Evolutionary conservation across 2,329 filamentous ascomycete genomes (phyloP).

Genomic region (Aureobasidium namibiae): DNA sequence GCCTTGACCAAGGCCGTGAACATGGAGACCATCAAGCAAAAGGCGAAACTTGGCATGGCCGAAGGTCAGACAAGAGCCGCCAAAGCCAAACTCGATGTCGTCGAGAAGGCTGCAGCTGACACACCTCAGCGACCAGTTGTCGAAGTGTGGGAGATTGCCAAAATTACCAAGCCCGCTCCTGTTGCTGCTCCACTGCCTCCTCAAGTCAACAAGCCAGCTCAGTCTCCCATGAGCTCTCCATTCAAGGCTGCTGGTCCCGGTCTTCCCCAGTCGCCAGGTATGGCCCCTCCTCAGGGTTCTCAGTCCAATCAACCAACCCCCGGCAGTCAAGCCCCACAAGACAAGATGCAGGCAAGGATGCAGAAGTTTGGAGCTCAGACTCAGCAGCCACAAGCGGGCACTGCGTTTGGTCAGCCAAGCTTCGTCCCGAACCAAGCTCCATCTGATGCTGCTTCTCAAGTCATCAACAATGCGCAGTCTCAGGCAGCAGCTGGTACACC

Average conservation of each 20-base stretch:
- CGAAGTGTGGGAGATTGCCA: slow-evolving; percentile 80
- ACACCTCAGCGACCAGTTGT: slow-evolving; percentile 75
- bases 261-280: slow-evolving; percentile 6
- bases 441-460: slow-evolving; percentile 14
- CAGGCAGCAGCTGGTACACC: neutral
- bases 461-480: neutral
- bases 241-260: slow-evolving; percentile 15
- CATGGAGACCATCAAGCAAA: slow-evolving; percentile 35
- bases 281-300: neutral
- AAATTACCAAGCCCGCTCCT: slow-evolving; percentile 41
- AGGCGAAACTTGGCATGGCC: slow-evolving; percentile 43
- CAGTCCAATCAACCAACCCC: neutral
- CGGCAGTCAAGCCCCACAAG: slow-evolving; percentile 14
- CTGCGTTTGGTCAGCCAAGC: slow-evolving; percentile 18
- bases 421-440: slow-evolving; percentile 13
- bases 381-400: neutral
- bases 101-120: slow-evolving; percentile 73
- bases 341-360: slow-evolving; percentile 19
- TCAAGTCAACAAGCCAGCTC: slow-evolving; percentile 17
- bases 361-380: slow-evolving; percentile 20
- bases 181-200: slow-evolving; percentile 17
- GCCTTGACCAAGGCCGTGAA: slow-evolving; percentile 21
- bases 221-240: slow-evolving; percentile 15
- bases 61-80: slow-evolving; percentile 62
- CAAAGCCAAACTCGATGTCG: slow-evolving; percentile 65